phyloP scores from a whole-genome alignment of 345 rosid genomes.

The Brassica cretica region DNA sequence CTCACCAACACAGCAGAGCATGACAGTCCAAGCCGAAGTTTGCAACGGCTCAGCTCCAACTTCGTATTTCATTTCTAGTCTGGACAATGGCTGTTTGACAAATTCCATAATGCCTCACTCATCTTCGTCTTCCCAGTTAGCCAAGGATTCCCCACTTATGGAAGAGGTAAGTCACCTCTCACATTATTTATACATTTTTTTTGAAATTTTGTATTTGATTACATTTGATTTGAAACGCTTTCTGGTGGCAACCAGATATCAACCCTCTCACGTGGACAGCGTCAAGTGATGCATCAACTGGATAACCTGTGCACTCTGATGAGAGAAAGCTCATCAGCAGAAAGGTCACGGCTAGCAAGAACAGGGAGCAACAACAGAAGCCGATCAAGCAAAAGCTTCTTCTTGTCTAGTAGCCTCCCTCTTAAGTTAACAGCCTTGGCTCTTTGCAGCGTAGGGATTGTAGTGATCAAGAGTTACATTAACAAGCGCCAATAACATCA shows the following conservation, averaged over 20 bases:
- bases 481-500: constrained; percentile 47
- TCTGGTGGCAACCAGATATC: constrained; percentile 54
- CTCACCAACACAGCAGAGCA: constrained; percentile 67
- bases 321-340: constrained; percentile 45
- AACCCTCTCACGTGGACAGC: constrained; percentile 62
- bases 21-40: constrained; percentile 61
- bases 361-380: constrained; percentile 29
- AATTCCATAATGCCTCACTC: constrained; percentile 72
- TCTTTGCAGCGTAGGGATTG: constrained; percentile 64
- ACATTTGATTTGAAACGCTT: constrained; percentile 27
- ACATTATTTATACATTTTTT: constrained; percentile 2
- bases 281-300: constrained; percentile 74
- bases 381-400: constrained; percentile 35
- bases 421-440: constrained; percentile 53
- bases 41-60: constrained; percentile 86
- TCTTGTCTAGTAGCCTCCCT: constrained; percentile 45
- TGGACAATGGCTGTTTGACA: constrained; percentile 73
- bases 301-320: constrained; percentile 68
- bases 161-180: constrained; percentile 65
- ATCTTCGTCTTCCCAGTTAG: constrained; percentile 76
- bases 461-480: constrained; percentile 51
- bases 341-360: constrained; percentile 47
- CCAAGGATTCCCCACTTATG: constrained; percentile 73
- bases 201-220: not conserved
- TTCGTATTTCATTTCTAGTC: constrained; percentile 74